Evolutionary conservation across 176 grass and related monocot genomes (phyloP).

Genomic region (Otatea glauca): DNA sequence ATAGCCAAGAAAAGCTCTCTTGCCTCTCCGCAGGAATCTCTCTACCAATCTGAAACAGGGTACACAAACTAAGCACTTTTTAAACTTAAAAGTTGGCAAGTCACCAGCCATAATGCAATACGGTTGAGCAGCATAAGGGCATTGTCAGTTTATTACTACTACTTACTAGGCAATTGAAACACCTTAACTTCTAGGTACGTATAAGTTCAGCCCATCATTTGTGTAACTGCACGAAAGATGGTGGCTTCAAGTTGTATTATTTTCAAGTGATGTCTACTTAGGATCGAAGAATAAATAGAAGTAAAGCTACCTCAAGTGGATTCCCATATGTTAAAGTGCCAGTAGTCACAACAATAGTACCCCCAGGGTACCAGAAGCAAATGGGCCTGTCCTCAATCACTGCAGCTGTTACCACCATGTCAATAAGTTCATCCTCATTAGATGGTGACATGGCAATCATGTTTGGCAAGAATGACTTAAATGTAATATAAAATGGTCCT

Average conservation of each 20-base stretch:
- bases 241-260: not conserved
- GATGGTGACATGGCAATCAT: slow-evolving; percentile 87
- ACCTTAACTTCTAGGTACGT: not conserved
- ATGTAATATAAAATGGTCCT: slow-evolving; percentile 75
- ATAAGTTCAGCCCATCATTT: not conserved
- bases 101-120: not conserved
- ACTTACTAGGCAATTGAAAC: not conserved
- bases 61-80: not conserved
- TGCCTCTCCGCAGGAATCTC: slow-evolving; percentile 66
- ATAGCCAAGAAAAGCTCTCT: slow-evolving; percentile 71
- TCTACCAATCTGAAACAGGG: slow-evolving; percentile 71
- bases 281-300: slow-evolving; percentile 28
- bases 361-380: slow-evolving; percentile 73
- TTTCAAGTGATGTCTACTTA: not conserved
- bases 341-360: slow-evolving; percentile 49
- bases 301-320: slow-evolving; percentile 53
- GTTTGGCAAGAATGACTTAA: slow-evolving; percentile 81
- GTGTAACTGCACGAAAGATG: not conserved
- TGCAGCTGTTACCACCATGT: slow-evolving; percentile 74
- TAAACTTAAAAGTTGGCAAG: not conserved
- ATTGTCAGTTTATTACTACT: not conserved
- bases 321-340: slow-evolving; percentile 47
- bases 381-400: slow-evolving; percentile 59
- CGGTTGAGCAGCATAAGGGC: not conserved
- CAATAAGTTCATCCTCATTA: slow-evolving; percentile 67